Conservation (phyloP, 164 flowering plant species). For the Paratinospora sagittata region DNA sequence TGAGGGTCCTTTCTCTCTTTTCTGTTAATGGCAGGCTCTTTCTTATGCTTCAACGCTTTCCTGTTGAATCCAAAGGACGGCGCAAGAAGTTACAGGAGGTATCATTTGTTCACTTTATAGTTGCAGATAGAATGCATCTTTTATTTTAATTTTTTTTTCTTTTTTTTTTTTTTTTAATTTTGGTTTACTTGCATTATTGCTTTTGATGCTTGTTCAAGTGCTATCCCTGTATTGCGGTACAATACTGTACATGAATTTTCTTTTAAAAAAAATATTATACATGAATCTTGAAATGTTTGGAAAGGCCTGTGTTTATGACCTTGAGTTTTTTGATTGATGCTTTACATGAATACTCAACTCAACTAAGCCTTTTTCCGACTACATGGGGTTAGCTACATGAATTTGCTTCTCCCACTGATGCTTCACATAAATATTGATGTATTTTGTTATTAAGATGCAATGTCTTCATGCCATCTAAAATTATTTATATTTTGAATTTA, state of each 20-base stretch:
- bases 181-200: background rate
- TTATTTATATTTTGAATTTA: constrained; percentile 8
- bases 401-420: too few species aligned
- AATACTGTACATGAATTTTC: background rate
- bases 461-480: background rate
- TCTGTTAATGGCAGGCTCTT: constrained; percentile 54
- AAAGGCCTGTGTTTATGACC: background rate
- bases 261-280: background rate
- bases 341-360: too few species aligned
- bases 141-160: background rate
- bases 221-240: background rate
- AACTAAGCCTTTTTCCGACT: too few species aligned
- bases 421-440: background rate
- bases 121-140: background rate
- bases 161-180: background rate
- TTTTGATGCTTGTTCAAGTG: background rate
- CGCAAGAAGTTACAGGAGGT: constrained; percentile 97
- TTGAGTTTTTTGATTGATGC: background rate
- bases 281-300: background rate
- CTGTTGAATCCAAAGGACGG: constrained; percentile 92
- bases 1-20: constrained; percentile 5
- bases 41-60: constrained; percentile 88
- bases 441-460: background rate
- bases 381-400: too few species aligned
- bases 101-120: background rate